Evolutionary conservation across 2,329 filamentous ascomycete genomes (phyloP), one percentile per base, ranked within the genome.

Genomic region (Aspergillus calidoustus): DNA sequence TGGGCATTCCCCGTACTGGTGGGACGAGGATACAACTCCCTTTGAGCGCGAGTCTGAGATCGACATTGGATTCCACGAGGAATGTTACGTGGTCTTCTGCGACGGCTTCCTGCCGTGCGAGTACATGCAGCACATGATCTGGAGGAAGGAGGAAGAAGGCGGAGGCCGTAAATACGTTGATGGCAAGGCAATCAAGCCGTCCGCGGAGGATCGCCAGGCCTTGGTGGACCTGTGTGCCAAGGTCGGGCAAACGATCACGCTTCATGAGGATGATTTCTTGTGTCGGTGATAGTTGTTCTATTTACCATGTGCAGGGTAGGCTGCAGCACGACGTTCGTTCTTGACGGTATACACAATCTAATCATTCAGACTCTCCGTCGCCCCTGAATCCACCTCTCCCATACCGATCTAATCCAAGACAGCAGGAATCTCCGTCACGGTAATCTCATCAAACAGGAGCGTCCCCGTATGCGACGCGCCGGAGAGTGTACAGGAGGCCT

Each of bases 71-170:
- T 57, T 71, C 38, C 58, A 55, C 51, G 3, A 30, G 6, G 48
- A 67, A 25, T 61, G 62, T n/a, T 71, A 71, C 46, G 58, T 66
- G 60, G 61, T 58, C 15, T 71, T 61, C 54, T 64, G 57, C 54
- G 64, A 70, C 59, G 64, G 64, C 43, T 63, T 53, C 54, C 56
- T 59, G 43, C 62, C 61, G 43, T 63, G 51, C 55, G 62, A 59
- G 58, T 69, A 67, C 51, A 59, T 67, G 57, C 28, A 63, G 25
- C 30, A 51, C 7, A 51, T 47, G 31, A 48, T 28, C n/a, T 47
- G 54, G 17, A n/a, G 49, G 50, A 59, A 46, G 50, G 50, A 34
- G 22, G 49, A 17, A 17, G 28, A 22, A 17, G 28, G 17, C 7
- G 49, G 28, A 7, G 17, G 31, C 1, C 15, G 19, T 15, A 51